Percentiles rank a stretch among this genome's conserved stretches.
Evolutionary conservation across 495 filamentous ascomycete genomes (phyloP).

Genomic region (Penicillium antarcticum): DNA sequence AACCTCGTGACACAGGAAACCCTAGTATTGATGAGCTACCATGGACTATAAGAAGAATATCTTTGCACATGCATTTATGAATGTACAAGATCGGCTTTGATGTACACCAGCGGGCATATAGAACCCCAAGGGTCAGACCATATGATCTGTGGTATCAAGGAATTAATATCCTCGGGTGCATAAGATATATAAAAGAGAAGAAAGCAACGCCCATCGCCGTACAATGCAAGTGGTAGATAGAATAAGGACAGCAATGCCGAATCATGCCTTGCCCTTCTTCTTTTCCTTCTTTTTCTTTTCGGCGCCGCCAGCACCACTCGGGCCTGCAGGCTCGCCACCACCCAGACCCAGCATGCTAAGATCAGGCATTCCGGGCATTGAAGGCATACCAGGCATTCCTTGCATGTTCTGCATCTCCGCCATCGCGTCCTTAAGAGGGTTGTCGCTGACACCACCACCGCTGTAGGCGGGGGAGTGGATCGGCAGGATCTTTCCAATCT

Average conservation of each 20-base stretch:
- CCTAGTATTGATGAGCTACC: too few species aligned
- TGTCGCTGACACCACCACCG: constrained; percentile 92
- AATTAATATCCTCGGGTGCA: constrained; percentile 15
- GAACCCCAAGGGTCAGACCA: too few species aligned
- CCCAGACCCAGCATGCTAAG: constrained; percentile 30
- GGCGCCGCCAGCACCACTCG: constrained; percentile 13
- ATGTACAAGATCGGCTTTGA: constrained; percentile 3
- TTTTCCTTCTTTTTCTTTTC: constrained; percentile 52
- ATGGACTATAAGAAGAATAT: too few species aligned
- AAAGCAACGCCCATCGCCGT: constrained; percentile 36
- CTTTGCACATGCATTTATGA: not conserved
- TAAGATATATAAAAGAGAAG: constrained; percentile 15
- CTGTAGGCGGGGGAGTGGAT: constrained; percentile 84
- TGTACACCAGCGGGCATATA: not conserved
- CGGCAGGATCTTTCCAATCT: constrained; percentile 78
- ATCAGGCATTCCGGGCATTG: constrained; percentile 32
- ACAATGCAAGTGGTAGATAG: constrained; percentile 30
- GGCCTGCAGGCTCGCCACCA: constrained; percentile 31
- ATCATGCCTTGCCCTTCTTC: constrained; percentile 45
- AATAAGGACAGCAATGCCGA: not conserved
- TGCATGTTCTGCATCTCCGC: constrained; percentile 71
- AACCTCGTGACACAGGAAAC: too few species aligned
- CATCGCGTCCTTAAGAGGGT: constrained; percentile 98
- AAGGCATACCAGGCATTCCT: constrained; percentile 40
- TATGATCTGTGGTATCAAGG: constrained; percentile 2